Conservation (phyloP, 2,329 filamentous ascomycete genomes). For the Bipolaris victoriae region DNA sequence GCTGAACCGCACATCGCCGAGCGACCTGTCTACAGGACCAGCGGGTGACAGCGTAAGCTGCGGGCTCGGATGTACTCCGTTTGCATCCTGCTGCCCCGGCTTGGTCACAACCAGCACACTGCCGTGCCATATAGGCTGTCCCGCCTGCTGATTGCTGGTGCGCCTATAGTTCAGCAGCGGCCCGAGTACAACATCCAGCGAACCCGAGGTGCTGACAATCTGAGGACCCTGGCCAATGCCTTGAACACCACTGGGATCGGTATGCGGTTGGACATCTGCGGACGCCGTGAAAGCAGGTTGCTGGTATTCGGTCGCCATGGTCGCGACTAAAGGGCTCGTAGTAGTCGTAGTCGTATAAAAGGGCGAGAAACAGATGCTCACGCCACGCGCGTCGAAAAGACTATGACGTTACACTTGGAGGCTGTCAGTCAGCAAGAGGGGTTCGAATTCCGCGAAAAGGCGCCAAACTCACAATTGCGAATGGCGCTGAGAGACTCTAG, state of each 20-base stretch:
- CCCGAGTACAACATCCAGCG: constrained; percentile 68
- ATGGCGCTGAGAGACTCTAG: constrained; percentile 19
- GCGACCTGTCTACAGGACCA: constrained; percentile 45
- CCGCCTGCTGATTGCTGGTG: constrained; percentile 64
- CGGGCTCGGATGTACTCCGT: constrained; percentile 48
- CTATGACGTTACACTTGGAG: constrained; percentile 3
- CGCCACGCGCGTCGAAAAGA: constrained; percentile 4
- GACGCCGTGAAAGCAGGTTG: not conserved
- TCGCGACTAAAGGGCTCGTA: constrained; percentile 4
- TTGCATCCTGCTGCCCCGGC: constrained; percentile 63
- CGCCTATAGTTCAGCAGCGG: constrained; percentile 79
- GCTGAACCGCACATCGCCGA: constrained; percentile 34
- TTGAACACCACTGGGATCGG: constrained; percentile 32
- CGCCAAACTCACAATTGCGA: constrained; percentile 19
- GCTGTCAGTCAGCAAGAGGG: constrained; percentile 18
- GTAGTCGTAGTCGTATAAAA: not conserved
- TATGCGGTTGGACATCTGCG: constrained; percentile 18
- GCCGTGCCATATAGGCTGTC: constrained; percentile 71
- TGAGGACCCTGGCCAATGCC: constrained; percentile 54
- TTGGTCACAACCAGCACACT: constrained; percentile 84
- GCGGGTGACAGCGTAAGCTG: constrained; percentile 65
- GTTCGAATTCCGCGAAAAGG: no score
- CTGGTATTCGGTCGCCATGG: constrained; percentile 6
- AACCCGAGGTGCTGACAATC: constrained; percentile 49
- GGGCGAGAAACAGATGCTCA: not conserved